Evolutionary conservation across 108 stramenopile species (phyloP).

Genomic region (Chaetoceros tenuissimus): DNA sequence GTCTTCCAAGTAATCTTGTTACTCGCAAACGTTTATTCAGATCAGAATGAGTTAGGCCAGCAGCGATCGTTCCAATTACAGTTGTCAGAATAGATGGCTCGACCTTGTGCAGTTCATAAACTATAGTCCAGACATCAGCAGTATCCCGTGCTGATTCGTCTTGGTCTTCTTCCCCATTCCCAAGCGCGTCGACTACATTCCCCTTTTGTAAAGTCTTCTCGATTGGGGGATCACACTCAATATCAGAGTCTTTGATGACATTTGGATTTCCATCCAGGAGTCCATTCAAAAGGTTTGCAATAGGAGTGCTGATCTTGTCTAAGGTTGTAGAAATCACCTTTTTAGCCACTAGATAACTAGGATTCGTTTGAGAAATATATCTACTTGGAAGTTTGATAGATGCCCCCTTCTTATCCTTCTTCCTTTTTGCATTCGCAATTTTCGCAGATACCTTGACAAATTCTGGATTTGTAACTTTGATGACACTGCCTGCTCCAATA

Average conservation of each 20-base stretch:
- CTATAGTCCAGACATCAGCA: constrained; percentile 51
- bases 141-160: constrained; percentile 1
- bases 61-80: constrained; percentile 65
- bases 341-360: constrained; percentile 53
- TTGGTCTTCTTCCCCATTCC: constrained; percentile 1
- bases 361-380: constrained; percentile 46
- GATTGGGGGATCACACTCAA: constrained; percentile 15
- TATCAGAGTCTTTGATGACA: constrained; percentile 26
- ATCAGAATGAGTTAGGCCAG: constrained; percentile 28
- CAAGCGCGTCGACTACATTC: background rate
- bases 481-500: constrained; percentile 59
- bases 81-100: constrained; percentile 71
- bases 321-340: constrained; percentile 42
- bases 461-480: constrained; percentile 41
- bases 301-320: constrained; percentile 55
- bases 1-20: constrained; percentile 47
- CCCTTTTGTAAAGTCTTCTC: constrained; percentile 2
- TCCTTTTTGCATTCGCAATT: constrained; percentile 1
- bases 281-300: constrained; percentile 61
- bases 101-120: constrained; percentile 59
- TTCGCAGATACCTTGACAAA: constrained; percentile 8
- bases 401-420: constrained; percentile 4
- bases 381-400: background rate
- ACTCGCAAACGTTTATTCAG: constrained; percentile 35
- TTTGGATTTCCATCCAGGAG: constrained; percentile 56